Conservation (phyloP, 371 early-diverging fungal genomes). For the Racocetra persica region DNA sequence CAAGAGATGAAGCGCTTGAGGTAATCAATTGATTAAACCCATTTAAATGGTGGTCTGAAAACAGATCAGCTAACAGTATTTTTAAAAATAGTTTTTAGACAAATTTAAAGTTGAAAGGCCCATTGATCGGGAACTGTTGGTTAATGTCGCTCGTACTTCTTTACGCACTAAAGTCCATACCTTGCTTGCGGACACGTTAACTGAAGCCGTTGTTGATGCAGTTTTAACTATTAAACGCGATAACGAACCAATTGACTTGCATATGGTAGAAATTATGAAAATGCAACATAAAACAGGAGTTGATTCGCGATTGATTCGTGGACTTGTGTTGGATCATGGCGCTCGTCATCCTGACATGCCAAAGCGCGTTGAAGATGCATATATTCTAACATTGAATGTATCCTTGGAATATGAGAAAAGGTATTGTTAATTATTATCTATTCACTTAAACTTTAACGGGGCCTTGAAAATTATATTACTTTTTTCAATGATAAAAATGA, state of each 20-base stretch:
- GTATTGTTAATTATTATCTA: constrained; percentile 47
- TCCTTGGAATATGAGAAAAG: constrained; percentile 99
- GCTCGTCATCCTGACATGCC: constrained; percentile 99
- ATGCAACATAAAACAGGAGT: constrained; percentile 98
- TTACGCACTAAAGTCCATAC: constrained; percentile 96
- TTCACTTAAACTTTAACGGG: constrained; percentile 7
- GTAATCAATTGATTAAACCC: constrained; percentile 51
- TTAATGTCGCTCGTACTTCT: constrained; percentile 93
- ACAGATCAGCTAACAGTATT: no score
- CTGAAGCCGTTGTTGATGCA: constrained; percentile 97
- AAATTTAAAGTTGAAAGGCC: constrained; percentile 73
- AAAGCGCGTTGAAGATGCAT: constrained; percentile 92
- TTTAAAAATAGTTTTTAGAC: constrained; percentile 80
- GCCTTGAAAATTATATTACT: background rate
- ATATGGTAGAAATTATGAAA: constrained; percentile 99
- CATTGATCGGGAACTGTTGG: constrained; percentile 91
- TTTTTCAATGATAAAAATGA: background rate
- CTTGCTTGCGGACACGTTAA: constrained; percentile 89
- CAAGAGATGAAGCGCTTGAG: constrained; percentile 92
- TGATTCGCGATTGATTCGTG: constrained; percentile 95
- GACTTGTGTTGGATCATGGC: constrained; percentile 99
- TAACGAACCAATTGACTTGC: constrained; percentile 93
- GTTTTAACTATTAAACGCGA: constrained; percentile 86
- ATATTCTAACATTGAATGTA: constrained; percentile 96
- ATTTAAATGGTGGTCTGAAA: no score